These are phyloP conservation scores for Anacardium occidentale DNA, from an alignment of 345 rosid species.

Conservation along the genomic window DNA sequence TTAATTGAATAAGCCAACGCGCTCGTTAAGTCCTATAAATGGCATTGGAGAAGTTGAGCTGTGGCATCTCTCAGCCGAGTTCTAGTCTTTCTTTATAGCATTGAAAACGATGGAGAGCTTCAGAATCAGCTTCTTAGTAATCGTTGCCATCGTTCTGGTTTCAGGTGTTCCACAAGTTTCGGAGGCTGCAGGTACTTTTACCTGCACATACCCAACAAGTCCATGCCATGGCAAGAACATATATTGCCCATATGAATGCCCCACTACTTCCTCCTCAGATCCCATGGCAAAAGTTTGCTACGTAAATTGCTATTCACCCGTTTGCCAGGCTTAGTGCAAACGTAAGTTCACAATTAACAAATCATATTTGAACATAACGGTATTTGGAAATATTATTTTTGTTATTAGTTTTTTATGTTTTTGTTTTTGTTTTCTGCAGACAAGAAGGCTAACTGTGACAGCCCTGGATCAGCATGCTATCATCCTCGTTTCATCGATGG, in stretches of 20 bases:
- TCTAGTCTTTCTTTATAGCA: not conserved
- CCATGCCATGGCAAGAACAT: conserved; percentile 29
- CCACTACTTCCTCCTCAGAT: conserved; percentile 23
- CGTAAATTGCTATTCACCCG: conserved; percentile 37
- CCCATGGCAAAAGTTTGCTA: conserved; percentile 37
- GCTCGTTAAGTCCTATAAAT: conserved; percentile 15
- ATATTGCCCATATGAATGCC: conserved; percentile 39
- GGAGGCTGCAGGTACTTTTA: conserved; percentile 21
- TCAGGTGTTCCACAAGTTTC: conserved; percentile 22
- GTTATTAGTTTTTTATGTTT: too few relatives aligned
- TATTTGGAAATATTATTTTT: too few relatives aligned
- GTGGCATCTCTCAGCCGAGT: not conserved
- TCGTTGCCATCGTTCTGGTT: conserved; percentile 3
- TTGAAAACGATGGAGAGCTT: conserved; percentile 14
- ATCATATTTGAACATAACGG: too few relatives aligned
- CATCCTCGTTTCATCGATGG: conserved; percentile 61
- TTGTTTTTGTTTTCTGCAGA: conserved; percentile 18
- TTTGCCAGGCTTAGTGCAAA: conserved; percentile 39
- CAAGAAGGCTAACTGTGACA: conserved; percentile 42
- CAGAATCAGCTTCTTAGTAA: not conserved
- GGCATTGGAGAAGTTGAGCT: not conserved
- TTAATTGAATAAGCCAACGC: not conserved
- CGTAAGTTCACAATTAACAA: conserved; percentile 19
- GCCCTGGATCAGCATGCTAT: conserved; percentile 57
- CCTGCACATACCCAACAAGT: not conserved